A percentile compares a stretch with the other conserved stretches of the same genome.
phyloP scores from a whole-genome alignment of 2,329 filamentous ascomycete species.

The Sporothrix globosa region DNA sequence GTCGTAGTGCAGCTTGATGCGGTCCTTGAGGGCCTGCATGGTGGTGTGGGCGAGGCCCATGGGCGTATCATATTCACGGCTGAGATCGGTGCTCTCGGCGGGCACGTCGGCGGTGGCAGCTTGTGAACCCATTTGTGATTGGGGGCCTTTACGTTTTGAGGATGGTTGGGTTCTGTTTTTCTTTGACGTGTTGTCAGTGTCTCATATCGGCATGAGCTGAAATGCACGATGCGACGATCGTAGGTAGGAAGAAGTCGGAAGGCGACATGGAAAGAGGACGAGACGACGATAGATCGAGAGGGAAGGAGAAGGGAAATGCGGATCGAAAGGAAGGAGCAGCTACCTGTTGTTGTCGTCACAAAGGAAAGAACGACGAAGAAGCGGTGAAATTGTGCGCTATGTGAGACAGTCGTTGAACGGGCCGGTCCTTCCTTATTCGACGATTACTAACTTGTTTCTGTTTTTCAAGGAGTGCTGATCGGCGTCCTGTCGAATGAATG shows the following conservation, averaged over 20 bases:
- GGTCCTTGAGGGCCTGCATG: constrained; percentile 57
- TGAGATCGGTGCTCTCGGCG: constrained; percentile 45
- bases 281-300: too few species aligned
- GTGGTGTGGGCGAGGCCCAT: constrained; percentile 52
- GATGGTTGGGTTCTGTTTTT: neutral
- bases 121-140: neutral
- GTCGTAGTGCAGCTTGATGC: constrained; percentile 64
- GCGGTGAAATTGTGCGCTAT: neutral
- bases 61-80: constrained; percentile 52
- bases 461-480: constrained; percentile 13
- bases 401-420: constrained; percentile 8
- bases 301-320: neutral
- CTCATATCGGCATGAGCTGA: constrained; percentile 16
- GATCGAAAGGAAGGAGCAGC: neutral
- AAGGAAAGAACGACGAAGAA: constrained; percentile 1
- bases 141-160: neutral
- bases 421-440: constrained; percentile 16
- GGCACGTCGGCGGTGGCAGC: neutral
- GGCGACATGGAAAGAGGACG: too few species aligned
- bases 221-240: constrained; percentile 7
- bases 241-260: neutral
- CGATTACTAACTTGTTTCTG: neutral
- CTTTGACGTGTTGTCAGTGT: constrained; percentile 10
- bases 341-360: neutral
- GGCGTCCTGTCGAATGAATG: neutral